Conservation (phyloP, 495 filamentous ascomycete species). For the Penicillium daleae region DNA sequence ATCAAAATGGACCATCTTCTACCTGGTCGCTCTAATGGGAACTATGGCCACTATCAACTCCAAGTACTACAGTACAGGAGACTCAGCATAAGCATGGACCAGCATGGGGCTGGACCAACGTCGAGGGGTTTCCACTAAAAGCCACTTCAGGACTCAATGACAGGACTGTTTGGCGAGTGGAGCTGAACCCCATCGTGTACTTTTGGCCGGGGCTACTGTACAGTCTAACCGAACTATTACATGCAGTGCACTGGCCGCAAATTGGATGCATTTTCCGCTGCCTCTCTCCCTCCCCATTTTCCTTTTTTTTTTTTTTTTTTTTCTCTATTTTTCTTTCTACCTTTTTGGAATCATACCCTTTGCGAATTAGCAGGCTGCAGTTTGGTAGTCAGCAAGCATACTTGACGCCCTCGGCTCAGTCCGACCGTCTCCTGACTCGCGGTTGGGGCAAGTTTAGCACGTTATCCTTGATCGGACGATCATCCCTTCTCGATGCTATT, state of each 20-base stretch:
- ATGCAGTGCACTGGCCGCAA: slow-evolving; percentile 40
- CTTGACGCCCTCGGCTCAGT: not conserved
- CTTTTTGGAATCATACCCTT: not conserved
- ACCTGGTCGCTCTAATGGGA: not conserved
- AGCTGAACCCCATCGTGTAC: slow-evolving; percentile 24
- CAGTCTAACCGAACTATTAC: slow-evolving; percentile 38
- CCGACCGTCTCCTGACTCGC: slow-evolving; percentile 2
- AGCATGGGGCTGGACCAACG: slow-evolving; percentile 4
- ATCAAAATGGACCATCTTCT: not conserved
- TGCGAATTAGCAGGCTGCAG: not conserved
- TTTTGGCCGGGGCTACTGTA: slow-evolving; percentile 30
- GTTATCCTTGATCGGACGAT: not conserved
- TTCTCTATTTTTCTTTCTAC: not conserved
- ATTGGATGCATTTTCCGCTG: slow-evolving; percentile 39
- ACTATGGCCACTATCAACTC: not conserved
- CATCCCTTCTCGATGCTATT: not conserved
- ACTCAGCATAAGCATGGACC: not conserved
- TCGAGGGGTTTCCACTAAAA: not conserved
- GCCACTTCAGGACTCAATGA: not conserved
- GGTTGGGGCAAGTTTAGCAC: not conserved
- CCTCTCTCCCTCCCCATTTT: slow-evolving; percentile 17
- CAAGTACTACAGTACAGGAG: not conserved
- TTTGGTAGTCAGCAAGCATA: not conserved
- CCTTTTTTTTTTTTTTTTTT: not conserved
- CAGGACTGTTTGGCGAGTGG: slow-evolving; percentile 10